Percentiles rank a stretch among this genome's conserved stretches.
phyloP scores from a whole-genome alignment of 805 yeast species.

The Blastobotrys terrestris region DNA sequence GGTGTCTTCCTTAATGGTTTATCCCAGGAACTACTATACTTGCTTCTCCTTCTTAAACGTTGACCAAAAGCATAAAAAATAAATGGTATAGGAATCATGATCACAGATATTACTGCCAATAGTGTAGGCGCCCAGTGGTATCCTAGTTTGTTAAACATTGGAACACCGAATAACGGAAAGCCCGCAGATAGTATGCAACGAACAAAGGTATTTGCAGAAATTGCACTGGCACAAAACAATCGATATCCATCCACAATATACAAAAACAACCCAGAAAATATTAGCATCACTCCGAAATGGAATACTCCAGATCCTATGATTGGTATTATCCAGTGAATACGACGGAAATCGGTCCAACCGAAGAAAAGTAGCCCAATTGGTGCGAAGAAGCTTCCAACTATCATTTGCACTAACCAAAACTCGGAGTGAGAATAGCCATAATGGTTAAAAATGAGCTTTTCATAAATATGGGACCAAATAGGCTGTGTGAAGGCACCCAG shows the following conservation, averaged over 20 bases:
- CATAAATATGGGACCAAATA: constrained; percentile 21
- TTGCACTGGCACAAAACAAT: constrained; percentile 70
- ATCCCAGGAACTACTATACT: neutral
- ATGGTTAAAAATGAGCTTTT: constrained; percentile 36
- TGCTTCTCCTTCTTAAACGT: neutral
- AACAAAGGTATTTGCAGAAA: constrained; percentile 79
- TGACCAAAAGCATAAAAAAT: neutral
- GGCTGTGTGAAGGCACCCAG: constrained; percentile 40
- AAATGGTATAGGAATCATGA: constrained; percentile 25
- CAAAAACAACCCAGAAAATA: constrained; percentile 32
- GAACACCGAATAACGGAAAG: constrained; percentile 80
- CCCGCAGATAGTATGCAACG: constrained; percentile 72
- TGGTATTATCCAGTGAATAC: constrained; percentile 49
- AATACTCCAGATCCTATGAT: constrained; percentile 53
- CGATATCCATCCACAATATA: constrained; percentile 37
- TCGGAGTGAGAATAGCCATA: constrained; percentile 44
- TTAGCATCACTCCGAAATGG: constrained; percentile 33
- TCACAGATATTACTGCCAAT: constrained; percentile 43
- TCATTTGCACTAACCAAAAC: constrained; percentile 46
- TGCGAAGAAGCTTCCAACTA: constrained; percentile 42
- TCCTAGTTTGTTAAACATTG: constrained; percentile 67
- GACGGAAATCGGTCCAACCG: constrained; percentile 44
- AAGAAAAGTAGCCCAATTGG: constrained; percentile 46
- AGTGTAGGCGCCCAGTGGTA: constrained; percentile 71
- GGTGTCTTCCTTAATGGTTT: too few species aligned